These are phyloP conservation scores for Exutisphaerella laricina DNA, from an alignment of 2,329 filamentous ascomycete genomes.

Conservation along the genomic window DNA sequence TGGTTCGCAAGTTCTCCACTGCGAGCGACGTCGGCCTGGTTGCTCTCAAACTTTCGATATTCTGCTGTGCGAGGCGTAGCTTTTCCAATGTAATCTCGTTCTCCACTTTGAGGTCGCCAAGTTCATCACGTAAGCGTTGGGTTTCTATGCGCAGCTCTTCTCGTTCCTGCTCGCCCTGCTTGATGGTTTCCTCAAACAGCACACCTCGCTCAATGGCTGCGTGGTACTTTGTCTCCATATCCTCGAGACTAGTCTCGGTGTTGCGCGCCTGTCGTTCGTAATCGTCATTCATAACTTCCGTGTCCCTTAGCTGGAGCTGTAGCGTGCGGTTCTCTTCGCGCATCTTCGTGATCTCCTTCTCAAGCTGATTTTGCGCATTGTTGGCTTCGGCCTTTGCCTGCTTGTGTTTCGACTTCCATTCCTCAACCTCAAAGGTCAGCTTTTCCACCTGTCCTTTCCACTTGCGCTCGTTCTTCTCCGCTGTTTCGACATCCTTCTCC, in stretches of 20 bases:
- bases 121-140: conserved; percentile 82
- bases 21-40: conserved; percentile 48
- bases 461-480: conserved; percentile 84
- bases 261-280: conserved; percentile 95
- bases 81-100: conserved; percentile 92
- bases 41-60: conserved; percentile 45
- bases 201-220: conserved; percentile 86
- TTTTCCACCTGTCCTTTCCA: conserved; percentile 83
- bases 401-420: conserved; percentile 99
- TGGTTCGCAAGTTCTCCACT: conserved; percentile 40
- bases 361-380: conserved; percentile 73
- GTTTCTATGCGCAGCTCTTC: conserved; percentile 83
- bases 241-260: conserved; percentile 91
- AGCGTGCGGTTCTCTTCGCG: conserved; percentile 77
- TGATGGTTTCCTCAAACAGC: conserved; percentile 92
- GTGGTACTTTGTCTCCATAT: conserved; percentile 96
- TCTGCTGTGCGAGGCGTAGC: conserved; percentile 63
- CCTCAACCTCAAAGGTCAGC: conserved; percentile 82
- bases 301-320: conserved; percentile 81
- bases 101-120: conserved; percentile 90
- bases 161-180: conserved; percentile 82
- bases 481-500: conserved; percentile 91
- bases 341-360: conserved; percentile 92
- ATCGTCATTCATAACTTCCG: conserved; percentile 97
- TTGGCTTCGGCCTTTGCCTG: conserved; percentile 87